Conservation (phyloP, 805 yeast genomes). For the Yarrowia porcina region DNA sequence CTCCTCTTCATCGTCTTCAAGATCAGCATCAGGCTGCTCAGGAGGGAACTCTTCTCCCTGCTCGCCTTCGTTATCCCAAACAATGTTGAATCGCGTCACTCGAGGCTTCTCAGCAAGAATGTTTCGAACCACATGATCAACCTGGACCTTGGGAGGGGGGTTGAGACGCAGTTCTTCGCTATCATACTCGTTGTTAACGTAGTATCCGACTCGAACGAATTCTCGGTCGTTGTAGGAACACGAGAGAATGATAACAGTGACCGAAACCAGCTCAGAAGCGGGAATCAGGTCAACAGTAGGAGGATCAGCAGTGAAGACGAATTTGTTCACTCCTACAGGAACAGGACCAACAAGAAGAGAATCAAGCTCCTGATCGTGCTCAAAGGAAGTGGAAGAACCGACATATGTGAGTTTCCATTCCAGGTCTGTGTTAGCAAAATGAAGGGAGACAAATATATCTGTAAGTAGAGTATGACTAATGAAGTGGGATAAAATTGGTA, state of each 20-base stretch:
- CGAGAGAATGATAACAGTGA: slow-evolving; percentile 87
- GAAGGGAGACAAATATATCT: too few species aligned
- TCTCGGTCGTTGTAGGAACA: slow-evolving; percentile 93
- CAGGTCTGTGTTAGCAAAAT: slow-evolving; percentile 48
- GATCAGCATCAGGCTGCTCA: slow-evolving; percentile 63
- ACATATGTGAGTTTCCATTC: slow-evolving; percentile 98
- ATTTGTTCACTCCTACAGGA: slow-evolving; percentile 94
- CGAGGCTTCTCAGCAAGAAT: slow-evolving; percentile 96
- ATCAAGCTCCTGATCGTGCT: slow-evolving; percentile 95
- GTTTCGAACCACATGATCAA: slow-evolving; percentile 90
- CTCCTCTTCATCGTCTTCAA: slow-evolving; percentile 59
- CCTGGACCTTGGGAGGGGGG: slow-evolving; percentile 91
- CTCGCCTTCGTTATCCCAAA: slow-evolving; percentile 82
- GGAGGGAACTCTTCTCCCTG: slow-evolving; percentile 69
- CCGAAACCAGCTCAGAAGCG: slow-evolving; percentile 90
- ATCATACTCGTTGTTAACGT: slow-evolving; percentile 96
- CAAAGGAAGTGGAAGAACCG: slow-evolving; percentile 89
- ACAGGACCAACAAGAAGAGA: slow-evolving; percentile 98
- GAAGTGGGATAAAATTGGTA: too few species aligned
- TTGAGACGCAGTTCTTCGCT: slow-evolving; percentile 87
- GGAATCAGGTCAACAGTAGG: slow-evolving; percentile 96
- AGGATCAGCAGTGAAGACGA: slow-evolving; percentile 90
- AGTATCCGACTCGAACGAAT: slow-evolving; percentile 95
- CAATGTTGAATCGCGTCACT: slow-evolving; percentile 93
- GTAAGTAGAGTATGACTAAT: too few species aligned